Evolutionary conservation across 768 basidiomycete species (phyloP).

Genomic region (Suillus spraguei): DNA sequence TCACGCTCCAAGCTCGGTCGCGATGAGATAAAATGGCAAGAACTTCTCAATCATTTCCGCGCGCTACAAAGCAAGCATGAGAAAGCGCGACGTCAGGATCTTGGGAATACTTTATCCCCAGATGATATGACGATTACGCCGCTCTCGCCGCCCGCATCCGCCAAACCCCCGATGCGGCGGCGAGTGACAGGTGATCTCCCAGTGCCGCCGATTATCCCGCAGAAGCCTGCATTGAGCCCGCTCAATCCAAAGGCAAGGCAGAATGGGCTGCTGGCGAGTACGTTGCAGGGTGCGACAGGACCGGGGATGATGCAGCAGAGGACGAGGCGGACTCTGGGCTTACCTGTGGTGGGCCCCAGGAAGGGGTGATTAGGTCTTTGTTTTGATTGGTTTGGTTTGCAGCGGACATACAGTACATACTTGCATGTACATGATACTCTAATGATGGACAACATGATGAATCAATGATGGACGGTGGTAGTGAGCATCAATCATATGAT

Average conservation of each 20-base stretch:
- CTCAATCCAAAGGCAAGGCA: constrained; percentile 71
- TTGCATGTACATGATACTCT: constrained; percentile 7
- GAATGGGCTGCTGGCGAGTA: constrained; percentile 42
- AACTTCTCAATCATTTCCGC: constrained; percentile 91
- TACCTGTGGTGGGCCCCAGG: constrained; percentile 38
- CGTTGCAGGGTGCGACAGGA: constrained; percentile 33
- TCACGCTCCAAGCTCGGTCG: constrained; percentile 77
- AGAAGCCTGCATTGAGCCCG: constrained; percentile 60
- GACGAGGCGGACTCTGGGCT: constrained; percentile 44
- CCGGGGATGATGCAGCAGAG: constrained; percentile 35
- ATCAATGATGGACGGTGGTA: neutral
- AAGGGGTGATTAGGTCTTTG: constrained; percentile 15
- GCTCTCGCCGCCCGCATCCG: constrained; percentile 10
- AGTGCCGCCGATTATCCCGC: constrained; percentile 31
- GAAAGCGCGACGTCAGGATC: constrained; percentile 79
- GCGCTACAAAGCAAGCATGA: constrained; percentile 89
- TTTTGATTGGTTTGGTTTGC: neutral
- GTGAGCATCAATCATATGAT: neutral
- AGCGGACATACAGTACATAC: constrained; percentile 2
- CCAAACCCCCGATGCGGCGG: constrained; percentile 56
- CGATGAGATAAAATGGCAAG: constrained; percentile 97
- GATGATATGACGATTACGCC: neutral
- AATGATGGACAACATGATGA: constrained; percentile 1
- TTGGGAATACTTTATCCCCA: constrained; percentile 42
- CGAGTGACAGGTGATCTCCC: constrained; percentile 59